A percentile compares a stretch with the other conserved stretches of the same genome.
Evolutionary conservation across 2,329 filamentous ascomycete genomes (phyloP).

Genomic region (Pleurostoma richardsiae): DNA sequence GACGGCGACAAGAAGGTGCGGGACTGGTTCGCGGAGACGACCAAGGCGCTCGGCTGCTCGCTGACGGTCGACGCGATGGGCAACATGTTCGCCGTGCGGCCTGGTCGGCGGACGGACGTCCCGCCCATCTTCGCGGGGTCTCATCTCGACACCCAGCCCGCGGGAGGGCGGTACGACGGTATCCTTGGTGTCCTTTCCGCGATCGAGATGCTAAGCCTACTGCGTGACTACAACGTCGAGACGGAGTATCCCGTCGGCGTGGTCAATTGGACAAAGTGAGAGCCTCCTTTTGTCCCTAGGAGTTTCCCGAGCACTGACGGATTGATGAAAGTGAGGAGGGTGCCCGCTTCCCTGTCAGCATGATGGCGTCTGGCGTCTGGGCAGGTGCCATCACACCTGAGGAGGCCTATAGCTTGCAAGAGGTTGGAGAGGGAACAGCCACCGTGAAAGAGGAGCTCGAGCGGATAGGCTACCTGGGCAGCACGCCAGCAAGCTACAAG

Average conservation of each 20-base stretch:
- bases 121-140: conserved; percentile 65
- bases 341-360: conserved; percentile 71
- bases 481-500: conserved; percentile 48
- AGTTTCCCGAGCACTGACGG: not conserved
- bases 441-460: conserved; percentile 66
- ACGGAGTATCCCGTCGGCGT: conserved; percentile 70
- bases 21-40: conserved; percentile 69
- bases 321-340: conserved; percentile 62
- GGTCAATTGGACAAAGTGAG: conserved; percentile 72
- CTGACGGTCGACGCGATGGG: conserved; percentile 71
- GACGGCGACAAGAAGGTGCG: conserved; percentile 67
- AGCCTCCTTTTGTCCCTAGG: not conserved
- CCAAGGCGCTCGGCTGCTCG: conserved; percentile 58
- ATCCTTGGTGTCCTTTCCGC: conserved; percentile 71
- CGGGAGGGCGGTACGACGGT: conserved; percentile 68
- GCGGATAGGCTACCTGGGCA: conserved; percentile 66
- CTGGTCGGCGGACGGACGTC: conserved; percentile 51
- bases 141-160: conserved; percentile 62
- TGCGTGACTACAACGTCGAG: conserved; percentile 62
- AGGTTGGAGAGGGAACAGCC: conserved; percentile 54
- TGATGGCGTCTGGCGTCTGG: conserved; percentile 74
- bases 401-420: conserved; percentile 53
- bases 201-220: conserved; percentile 64
- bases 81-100: conserved; percentile 71
- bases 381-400: conserved; percentile 60